Evolutionary conservation across 345 rosid species (phyloP), one percentile per base, ranked within the genome.

Genomic region (Nasturtium officinale): DNA sequence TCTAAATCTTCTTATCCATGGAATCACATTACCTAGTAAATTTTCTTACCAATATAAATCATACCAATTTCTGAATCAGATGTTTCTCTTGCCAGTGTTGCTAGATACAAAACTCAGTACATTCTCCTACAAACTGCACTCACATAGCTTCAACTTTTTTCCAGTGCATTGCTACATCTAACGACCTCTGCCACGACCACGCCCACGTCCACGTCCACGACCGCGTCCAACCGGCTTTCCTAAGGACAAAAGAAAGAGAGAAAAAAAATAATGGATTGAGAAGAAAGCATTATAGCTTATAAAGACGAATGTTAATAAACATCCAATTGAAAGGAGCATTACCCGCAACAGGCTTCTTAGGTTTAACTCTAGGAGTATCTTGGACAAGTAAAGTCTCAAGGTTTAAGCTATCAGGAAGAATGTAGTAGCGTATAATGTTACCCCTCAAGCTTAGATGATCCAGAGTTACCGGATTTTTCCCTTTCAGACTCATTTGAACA

Each of bases 301-400:
- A 38, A 46, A 56, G 13, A 30, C 13, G 9, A 40, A 1, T 13
- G 26, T 28, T 42, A 17, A 17, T 4, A 12, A 43, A 26, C 30
- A 52, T 17, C 29, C 3, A 48, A 78, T 35, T 26, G 69, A 53
- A 12, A 4, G 57, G 80, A 85, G 90, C 87, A 43, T 82, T 76
- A 96, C 99, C 99, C 47, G 97, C 92, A 74, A 88, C 85, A 80
- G 98, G 85, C 83, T 96, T 92, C 92, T 92, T 96, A 29, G 98
- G 97, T 73, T 92, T 92, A 77, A 96, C 84, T 82, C 88, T 87
- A 51, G 98, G 98, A 17, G 97, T 87, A 82, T 96, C 98, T 80
- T 96, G 95, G 43, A 92, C 92, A 76, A 96, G 88, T 77, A 96
- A 83, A 2, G 98, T 96, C 85, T 96, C 99, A n/a, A 96, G 81